These are phyloP conservation scores for Fusarium temperatum DNA, from an alignment of 2,329 filamentous ascomycete genomes.

Conservation along the genomic window DNA sequence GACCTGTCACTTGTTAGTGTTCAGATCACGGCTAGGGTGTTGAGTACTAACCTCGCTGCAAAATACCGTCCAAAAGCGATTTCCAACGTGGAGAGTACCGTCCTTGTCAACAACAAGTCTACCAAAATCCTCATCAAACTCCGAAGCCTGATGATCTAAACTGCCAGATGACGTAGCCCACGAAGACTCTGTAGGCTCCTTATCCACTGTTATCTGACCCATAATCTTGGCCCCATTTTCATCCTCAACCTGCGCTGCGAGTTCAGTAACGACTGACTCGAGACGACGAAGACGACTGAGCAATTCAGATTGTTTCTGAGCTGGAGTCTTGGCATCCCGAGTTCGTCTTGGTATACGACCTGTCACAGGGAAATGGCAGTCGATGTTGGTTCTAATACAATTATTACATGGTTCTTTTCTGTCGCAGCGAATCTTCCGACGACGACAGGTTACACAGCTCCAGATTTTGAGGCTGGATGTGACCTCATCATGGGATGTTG, in stretches of 20 bases:
- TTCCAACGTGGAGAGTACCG: constrained; percentile 42
- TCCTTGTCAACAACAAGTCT: constrained; percentile 40
- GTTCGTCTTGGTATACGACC: constrained; percentile 43
- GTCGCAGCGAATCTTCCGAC: constrained; percentile 46
- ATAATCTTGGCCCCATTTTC: constrained; percentile 19
- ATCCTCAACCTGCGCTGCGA: constrained; percentile 45
- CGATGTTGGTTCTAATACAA: constrained; percentile 39
- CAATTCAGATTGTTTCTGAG: constrained; percentile 45
- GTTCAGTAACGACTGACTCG: constrained; percentile 45
- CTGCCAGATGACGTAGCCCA: neutral
- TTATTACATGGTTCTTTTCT: constrained; percentile 44
- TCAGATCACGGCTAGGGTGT: fast-evolving
- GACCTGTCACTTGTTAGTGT: constrained; percentile 29
- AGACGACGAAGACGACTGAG: constrained; percentile 42
- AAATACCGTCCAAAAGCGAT: constrained; percentile 47
- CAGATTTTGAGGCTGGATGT: constrained; percentile 39
- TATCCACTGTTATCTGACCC: constrained; percentile 16
- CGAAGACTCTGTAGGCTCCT: constrained; percentile 3
- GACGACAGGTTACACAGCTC: constrained; percentile 47
- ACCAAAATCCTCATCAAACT: constrained; percentile 45
- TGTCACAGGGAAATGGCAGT: constrained; percentile 46
- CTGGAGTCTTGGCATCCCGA: constrained; percentile 34
- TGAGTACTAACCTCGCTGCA: constrained; percentile 38
- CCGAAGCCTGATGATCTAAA: constrained; percentile 10
- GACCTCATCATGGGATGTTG: constrained; percentile 8